Evolutionary conservation across 306 rosid species (phyloP), one percentile per base, ranked within the genome.

Genomic region (Dalbergia cultrata): DNA sequence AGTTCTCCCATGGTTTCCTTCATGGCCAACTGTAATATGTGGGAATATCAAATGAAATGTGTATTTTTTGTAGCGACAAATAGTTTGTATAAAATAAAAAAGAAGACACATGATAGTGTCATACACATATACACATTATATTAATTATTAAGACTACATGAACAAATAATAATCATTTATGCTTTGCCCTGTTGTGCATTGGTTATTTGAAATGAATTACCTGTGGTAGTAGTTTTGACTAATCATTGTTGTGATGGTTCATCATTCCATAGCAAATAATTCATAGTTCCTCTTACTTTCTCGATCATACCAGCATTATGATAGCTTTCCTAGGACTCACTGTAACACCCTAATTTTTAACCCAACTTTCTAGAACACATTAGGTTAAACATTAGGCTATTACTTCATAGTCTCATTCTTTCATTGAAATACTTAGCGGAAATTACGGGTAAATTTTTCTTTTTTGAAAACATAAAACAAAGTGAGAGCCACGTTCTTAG

Each of bases 241-340:
- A n/a, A 65, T 65, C 78, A 14, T 62, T 73, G 77, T 72, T 79
- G 84, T 49, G 84, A 39, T 10, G 81, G 71, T 43, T 88, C 94
- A 12, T 86, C 90, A 18, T 87, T 87, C 63, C 84, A 45, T 4
- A 90, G 87, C 73, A 95, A 76, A 49, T 98, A 93, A 83, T 64
- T 77, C 3, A 95, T 91, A 78, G 94, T 94, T 71, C 88, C 96
- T 83, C 52, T 93, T 77, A 95, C 81, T 83, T 85, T 93, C 60
- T 88, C 93, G 45, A 93, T 85, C 50, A 95, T 86, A 56, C 97
- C 88, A 3, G 14, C 56, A 64, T 81, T 79, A 4, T 82, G 68
- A 8, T 70, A 68, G 35, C 16, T 85, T 19, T 89, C 58, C 64
- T 70, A 1, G 92, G 89, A 82, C 83, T 85, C 39, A 81, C 76